phyloP scores from a whole-genome alignment of 768 basidiomycete genomes.

The Boletus pseudopeckii region DNA sequence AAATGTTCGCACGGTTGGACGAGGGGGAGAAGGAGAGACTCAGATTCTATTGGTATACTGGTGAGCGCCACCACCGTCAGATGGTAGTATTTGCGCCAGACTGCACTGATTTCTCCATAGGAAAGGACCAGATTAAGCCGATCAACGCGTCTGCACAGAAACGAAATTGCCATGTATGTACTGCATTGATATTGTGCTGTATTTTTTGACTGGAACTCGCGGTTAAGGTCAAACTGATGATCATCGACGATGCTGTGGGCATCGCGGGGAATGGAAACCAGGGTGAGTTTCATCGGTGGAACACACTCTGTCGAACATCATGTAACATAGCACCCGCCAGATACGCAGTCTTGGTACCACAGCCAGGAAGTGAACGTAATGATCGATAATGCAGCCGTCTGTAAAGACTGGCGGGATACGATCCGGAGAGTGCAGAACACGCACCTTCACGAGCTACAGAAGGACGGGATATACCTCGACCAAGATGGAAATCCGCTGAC shows the following conservation, averaged over 20 bases:
- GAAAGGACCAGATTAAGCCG: conserved; percentile 63
- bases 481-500: conserved; percentile 38
- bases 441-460: conserved; percentile 40
- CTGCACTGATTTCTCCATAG: conserved; percentile 16
- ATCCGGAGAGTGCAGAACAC: conserved; percentile 57
- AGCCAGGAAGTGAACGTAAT: conserved; percentile 68
- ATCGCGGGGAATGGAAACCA: conserved; percentile 74
- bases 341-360: conserved; percentile 71
- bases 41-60: conserved; percentile 55
- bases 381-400: conserved; percentile 52
- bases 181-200: background rate
- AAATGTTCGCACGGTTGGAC: conserved; percentile 51
- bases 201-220: background rate
- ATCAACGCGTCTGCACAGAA: conserved; percentile 64
- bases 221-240: conserved; percentile 56
- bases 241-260: conserved; percentile 60
- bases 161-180: conserved; percentile 61
- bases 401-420: conserved; percentile 53
- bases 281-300: conserved; percentile 29
- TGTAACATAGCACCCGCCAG: conserved; percentile 25
- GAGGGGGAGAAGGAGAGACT: conserved; percentile 44
- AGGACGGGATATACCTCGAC: conserved; percentile 60
- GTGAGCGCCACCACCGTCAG: conserved; percentile 8
- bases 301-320: background rate
- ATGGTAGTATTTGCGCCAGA: background rate